These are phyloP conservation scores for Corylus avellana DNA, from an alignment of 306 rosid genomes.

Conservation along the genomic window DNA sequence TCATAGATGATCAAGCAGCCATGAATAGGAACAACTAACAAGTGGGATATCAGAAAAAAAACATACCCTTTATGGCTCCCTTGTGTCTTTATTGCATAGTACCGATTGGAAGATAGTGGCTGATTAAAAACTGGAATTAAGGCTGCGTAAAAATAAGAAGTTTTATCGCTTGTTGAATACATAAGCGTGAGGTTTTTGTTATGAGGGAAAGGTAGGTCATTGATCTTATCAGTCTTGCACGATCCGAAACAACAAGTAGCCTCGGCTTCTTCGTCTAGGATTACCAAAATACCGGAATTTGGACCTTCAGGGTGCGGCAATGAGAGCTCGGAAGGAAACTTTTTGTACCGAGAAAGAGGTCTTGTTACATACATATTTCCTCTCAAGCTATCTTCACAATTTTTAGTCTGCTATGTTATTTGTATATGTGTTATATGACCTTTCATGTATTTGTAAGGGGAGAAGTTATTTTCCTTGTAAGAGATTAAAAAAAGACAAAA, in stretches of 20 bases:
- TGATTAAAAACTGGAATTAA: constrained; percentile 76
- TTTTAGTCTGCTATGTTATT: neutral
- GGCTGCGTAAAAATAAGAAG: constrained; percentile 41
- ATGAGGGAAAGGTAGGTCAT: constrained; percentile 40
- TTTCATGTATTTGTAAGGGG: no score
- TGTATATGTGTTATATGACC: no score
- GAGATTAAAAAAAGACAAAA: neutral
- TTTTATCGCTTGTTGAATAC: no score
- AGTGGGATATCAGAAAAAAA: neutral
- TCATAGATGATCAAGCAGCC: no score
- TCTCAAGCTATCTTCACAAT: neutral
- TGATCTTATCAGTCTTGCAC: constrained; percentile 1
- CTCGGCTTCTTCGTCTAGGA: constrained; percentile 31
- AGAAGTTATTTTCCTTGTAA: no score
- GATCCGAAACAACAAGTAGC: constrained; percentile 25
- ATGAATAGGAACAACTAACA: neutral
- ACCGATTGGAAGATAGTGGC: constrained; percentile 62
- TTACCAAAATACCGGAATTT: constrained; percentile 38
- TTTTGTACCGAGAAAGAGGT: constrained; percentile 22
- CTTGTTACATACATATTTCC: constrained; percentile 40
- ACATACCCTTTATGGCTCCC: constrained; percentile 70
- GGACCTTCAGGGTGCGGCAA: constrained; percentile 35
- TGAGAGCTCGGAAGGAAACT: constrained; percentile 19
- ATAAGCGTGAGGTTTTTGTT: constrained; percentile 37
- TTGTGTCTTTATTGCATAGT: constrained; percentile 52